phyloP scores from a whole-genome alignment of 169 alveolate genomes.

The Plasmodium adleri region DNA sequence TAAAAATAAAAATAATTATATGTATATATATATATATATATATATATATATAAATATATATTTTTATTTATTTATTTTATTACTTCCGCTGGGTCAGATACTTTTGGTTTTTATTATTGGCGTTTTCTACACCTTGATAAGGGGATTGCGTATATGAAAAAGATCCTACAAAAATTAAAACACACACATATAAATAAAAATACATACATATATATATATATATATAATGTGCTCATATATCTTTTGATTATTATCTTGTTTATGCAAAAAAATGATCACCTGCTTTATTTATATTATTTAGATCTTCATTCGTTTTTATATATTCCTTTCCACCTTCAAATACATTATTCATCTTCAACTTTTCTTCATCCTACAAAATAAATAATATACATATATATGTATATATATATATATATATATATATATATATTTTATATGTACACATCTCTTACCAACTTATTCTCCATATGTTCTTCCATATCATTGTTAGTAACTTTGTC shows the following conservation, averaged over 20 bases:
- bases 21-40: neutral
- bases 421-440: neutral
- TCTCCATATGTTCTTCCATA: neutral
- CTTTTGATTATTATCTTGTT: neutral
- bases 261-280: neutral
- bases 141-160: constrained; percentile 25
- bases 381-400: neutral
- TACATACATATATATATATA: neutral
- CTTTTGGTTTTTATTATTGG: constrained; percentile 19
- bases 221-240: neutral
- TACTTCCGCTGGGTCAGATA: constrained; percentile 59
- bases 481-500: neutral
- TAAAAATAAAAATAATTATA: neutral
- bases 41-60: constrained; percentile 2
- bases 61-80: neutral
- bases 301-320: neutral
- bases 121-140: constrained; percentile 15
- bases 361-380: constrained; percentile 32
- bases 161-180: constrained; percentile 9
- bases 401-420: neutral
- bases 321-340: constrained; percentile 6
- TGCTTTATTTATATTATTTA: constrained; percentile 4
- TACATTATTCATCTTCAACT: constrained; percentile 2
- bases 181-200: neutral
- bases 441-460: neutral